phyloP scores from a whole-genome alignment of 768 basidiomycete genomes.

The Sarcodon aspratus region DNA sequence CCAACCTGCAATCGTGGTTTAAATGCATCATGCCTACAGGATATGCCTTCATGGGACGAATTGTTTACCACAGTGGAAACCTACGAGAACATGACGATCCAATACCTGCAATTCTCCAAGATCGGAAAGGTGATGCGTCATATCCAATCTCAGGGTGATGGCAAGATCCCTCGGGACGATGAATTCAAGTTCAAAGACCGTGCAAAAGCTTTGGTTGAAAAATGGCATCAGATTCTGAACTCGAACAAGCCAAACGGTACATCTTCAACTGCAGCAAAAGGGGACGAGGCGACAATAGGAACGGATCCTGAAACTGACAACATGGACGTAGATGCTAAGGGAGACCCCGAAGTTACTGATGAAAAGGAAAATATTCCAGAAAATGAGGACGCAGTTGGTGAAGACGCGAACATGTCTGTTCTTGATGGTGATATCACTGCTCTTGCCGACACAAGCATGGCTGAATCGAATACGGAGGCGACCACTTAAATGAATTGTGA shows the following conservation, averaged over 20 bases:
- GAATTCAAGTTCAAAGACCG: slow-evolving; percentile 67
- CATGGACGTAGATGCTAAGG: neutral
- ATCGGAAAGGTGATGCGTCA: slow-evolving; percentile 86
- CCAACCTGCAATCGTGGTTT: slow-evolving; percentile 1
- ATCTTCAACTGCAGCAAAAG: neutral
- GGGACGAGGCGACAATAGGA: neutral
- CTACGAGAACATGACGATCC: slow-evolving; percentile 68
- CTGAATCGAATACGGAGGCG: too few relatives aligned
- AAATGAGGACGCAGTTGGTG: neutral
- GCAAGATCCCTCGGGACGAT: slow-evolving; percentile 49
- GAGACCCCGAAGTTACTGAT: neutral
- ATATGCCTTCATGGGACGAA: slow-evolving; percentile 63
- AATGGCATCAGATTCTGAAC: slow-evolving; percentile 50
- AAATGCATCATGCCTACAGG: slow-evolving; percentile 29
- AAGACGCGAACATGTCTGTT: neutral
- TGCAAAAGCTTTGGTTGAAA: slow-evolving; percentile 56
- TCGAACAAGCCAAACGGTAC: slow-evolving; percentile 15
- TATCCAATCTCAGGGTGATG: slow-evolving; percentile 45
- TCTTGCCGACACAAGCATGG: neutral
- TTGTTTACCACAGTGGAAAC: slow-evolving; percentile 69
- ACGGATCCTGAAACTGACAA: too few relatives aligned
- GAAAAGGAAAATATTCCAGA: neutral
- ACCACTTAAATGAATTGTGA: too few relatives aligned
- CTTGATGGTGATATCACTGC: neutral
- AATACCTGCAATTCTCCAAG: slow-evolving; percentile 70